Conservation (phyloP, 75 land plant genomes). For the Selaginella moellendorffii region DNA sequence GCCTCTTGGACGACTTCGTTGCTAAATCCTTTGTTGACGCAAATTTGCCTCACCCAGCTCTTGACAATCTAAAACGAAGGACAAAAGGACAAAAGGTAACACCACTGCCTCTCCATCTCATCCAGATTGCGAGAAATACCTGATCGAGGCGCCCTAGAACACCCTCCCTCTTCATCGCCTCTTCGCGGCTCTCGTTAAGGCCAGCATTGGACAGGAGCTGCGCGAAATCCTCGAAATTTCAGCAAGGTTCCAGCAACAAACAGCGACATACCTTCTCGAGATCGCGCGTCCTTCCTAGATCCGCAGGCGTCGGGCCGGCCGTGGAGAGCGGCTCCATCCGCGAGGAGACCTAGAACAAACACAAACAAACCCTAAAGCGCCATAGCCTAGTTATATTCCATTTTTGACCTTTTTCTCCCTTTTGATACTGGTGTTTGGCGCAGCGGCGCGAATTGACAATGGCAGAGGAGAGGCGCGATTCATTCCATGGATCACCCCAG, state of each 20-base stretch:
- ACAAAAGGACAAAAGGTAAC: background rate
- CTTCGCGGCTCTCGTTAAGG: constrained; percentile 78
- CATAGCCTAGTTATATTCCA: no score
- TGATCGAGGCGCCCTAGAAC: constrained; percentile 90
- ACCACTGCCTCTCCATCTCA: no score
- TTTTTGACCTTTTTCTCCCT: no score
- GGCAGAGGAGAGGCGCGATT: no score
- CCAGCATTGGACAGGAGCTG: constrained; percentile 59
- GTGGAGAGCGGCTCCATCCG: constrained; percentile 84
- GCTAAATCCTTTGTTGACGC: background rate
- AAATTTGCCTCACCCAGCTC: background rate
- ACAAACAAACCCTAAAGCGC: background rate
- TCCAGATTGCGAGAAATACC: constrained; percentile 29
- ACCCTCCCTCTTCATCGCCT: constrained; percentile 79
- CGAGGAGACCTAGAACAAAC: background rate
- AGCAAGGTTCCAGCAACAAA: background rate
- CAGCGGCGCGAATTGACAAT: no score
- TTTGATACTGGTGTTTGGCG: no score
- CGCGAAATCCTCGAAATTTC: background rate
- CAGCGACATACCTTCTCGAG: constrained; percentile 52
- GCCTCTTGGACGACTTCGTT: constrained; percentile 4
- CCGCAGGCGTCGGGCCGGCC: constrained; percentile 60
- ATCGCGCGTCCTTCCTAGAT: constrained; percentile 45
- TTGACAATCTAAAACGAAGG: constrained; percentile 1
- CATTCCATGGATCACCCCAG: no score